Percentiles rank a stretch among this genome's conserved stretches.
Evolutionary conservation across 2,329 filamentous ascomycete genomes (phyloP).

Genomic region (Ilyonectria sp.): DNA sequence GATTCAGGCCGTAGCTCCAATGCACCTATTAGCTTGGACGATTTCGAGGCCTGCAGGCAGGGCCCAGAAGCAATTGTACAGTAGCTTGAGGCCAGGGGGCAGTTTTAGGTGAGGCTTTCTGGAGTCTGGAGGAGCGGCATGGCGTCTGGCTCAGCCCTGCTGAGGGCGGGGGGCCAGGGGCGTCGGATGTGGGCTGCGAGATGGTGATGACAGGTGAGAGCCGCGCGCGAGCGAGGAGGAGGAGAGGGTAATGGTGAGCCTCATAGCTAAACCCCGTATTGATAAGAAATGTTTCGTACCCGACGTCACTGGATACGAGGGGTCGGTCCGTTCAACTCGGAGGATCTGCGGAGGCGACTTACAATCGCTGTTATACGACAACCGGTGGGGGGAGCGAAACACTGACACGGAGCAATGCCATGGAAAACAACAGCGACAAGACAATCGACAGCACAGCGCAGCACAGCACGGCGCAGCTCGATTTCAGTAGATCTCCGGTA

Average conservation of each 20-base stretch:
- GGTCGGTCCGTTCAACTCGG: neutral
- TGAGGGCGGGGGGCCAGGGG: conserved; percentile 17
- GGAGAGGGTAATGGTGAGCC: neutral
- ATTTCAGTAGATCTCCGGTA: conserved; percentile 1
- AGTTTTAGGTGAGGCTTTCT: conserved; percentile 7
- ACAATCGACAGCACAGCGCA: neutral
- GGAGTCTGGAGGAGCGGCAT: conserved; percentile 31
- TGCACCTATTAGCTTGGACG: conserved; percentile 20
- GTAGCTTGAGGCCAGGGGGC: conserved; percentile 9
- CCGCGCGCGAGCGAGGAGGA: conserved; percentile 5
- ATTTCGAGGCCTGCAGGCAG: conserved; percentile 6
- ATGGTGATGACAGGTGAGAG: conserved; percentile 10
- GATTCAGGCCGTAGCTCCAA: conserved; percentile 12
- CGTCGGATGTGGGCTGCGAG: conserved; percentile 3
- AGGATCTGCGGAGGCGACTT: conserved; percentile 5
- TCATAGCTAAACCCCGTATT: neutral
- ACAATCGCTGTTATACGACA: neutral
- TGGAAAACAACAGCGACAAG: neutral
- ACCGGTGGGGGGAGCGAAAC: neutral
- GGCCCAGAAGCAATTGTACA: conserved; percentile 2
- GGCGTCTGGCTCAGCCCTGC: conserved; percentile 41
- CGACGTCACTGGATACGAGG: conserved; percentile 3
- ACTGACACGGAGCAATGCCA: neutral
- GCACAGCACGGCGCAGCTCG: neutral
- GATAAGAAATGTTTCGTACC: neutral